Evolutionary conservation across 2,329 filamentous ascomycete species (phyloP).

Genomic region (Ploettnerulaceae sp.): DNA sequence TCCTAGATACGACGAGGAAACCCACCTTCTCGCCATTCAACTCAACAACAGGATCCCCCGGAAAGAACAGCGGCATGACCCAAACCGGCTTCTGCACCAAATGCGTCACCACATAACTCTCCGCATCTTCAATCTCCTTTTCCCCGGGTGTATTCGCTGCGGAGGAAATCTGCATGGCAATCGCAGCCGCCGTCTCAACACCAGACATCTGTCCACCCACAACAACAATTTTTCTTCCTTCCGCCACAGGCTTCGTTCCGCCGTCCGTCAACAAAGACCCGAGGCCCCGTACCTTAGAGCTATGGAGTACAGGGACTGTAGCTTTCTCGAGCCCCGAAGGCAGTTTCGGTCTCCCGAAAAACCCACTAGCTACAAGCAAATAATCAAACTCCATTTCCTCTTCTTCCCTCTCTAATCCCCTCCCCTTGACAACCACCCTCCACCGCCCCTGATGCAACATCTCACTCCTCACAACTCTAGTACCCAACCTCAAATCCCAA

Average conservation of each 20-base stretch:
- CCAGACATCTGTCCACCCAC: constrained; percentile 82
- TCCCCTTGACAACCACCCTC: constrained; percentile 18
- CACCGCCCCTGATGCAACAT: constrained; percentile 14
- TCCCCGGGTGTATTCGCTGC: constrained; percentile 48
- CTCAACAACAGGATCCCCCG: constrained; percentile 24
- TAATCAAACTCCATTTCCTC: constrained; percentile 53
- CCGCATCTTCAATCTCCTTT: constrained; percentile 39
- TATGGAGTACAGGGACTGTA: constrained; percentile 56
- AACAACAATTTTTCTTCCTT: constrained; percentile 60
- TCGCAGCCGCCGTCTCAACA: constrained; percentile 67
- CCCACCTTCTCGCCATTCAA: constrained; percentile 26
- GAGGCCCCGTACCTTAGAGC: constrained; percentile 59
- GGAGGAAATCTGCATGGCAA: constrained; percentile 67
- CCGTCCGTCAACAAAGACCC: constrained; percentile 41
- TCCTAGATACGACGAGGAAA: not conserved
- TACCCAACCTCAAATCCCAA: constrained; percentile 23
- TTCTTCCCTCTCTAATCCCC: not conserved
- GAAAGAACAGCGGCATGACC: constrained; percentile 55
- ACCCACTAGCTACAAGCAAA: constrained; percentile 69
- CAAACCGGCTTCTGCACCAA: constrained; percentile 66
- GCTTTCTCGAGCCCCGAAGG: constrained; percentile 40
- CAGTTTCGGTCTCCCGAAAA: constrained; percentile 60
- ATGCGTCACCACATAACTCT: constrained; percentile 60
- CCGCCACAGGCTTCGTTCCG: constrained; percentile 26
- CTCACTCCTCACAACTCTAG: constrained; percentile 21